Evolutionary conservation across 2,329 filamentous ascomycete genomes (phyloP), one percentile per base, ranked within the genome.

Genomic region (Sarocladium strictum): DNA sequence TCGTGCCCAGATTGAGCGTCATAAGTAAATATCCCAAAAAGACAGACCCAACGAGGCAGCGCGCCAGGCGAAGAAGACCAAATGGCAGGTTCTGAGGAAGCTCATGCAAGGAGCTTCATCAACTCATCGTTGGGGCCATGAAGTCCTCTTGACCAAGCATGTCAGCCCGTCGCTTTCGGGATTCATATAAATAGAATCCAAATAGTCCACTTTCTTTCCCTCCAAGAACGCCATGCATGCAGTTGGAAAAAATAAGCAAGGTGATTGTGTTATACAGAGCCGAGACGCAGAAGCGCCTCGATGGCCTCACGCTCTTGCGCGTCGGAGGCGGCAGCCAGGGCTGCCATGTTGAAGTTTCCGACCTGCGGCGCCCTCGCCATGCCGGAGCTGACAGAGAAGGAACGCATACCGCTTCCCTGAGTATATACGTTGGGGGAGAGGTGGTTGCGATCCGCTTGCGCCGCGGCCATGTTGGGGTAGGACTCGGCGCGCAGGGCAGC

Each of bases 261-360:
- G 24, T 53, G 69, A 65, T 65, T 66, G 60, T 75, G 73, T 82
- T 85, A 86, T 81, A 86, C 76, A 81, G 88, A 92, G 72, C 89
- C 87, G 70, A 94, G 86, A 69, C 85, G 83, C 65, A 94, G 76
- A 65, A 93, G 82, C 60, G 89, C 89, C 70, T 90, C 89, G 60
- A 92, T 82, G 54, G 89, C 89, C 70, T 90, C 89, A 63, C 86
- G 85, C 76, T 93, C 89, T 70, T 90, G 86, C 58, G 84, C 80
- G 67, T 86, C 83, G 54, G 83, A 79, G 58, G 80, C 71, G 53
- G 70, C 72, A 59, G 72, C 74, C 59, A 81, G 66, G 51, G 74
- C 72, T 57, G 76, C 73, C 63, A 83, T 71, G 62, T 76, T 76
- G 59, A 73, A 74, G 11, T 19, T 33, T 35, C 47, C 47, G 59